A percentile compares a stretch with the other conserved stretches of the same genome.
Evolutionary conservation across 176 grass and related monocot genomes (phyloP).

Genomic region (Areca catechu): DNA sequence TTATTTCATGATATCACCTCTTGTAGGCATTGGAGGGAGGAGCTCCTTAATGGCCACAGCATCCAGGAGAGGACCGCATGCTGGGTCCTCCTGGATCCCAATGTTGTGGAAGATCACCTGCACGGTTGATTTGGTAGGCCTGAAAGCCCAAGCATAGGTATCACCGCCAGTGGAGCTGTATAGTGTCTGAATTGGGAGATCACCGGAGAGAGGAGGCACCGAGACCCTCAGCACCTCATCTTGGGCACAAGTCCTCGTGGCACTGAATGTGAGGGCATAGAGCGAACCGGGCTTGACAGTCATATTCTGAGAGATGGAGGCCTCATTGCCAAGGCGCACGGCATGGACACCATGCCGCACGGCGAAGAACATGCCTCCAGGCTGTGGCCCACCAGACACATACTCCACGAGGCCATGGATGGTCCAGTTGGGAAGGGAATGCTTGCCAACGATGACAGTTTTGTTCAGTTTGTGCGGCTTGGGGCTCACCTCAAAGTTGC

Average conservation of each 20-base stretch:
- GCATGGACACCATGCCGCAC: constrained; percentile 83
- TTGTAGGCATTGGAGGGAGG: constrained; percentile 49
- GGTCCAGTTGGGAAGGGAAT: constrained; percentile 80
- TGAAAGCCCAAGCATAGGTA: constrained; percentile 87
- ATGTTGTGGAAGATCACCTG: constrained; percentile 81
- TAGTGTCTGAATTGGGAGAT: constrained; percentile 74
- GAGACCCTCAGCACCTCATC: constrained; percentile 49
- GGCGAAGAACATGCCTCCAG: constrained; percentile 81
- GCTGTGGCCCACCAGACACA: constrained; percentile 77
- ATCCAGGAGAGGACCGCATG: constrained; percentile 79
- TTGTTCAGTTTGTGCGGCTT: constrained; percentile 55
- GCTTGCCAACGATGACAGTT: constrained; percentile 75
- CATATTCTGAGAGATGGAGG: constrained; percentile 71
- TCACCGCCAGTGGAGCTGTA: constrained; percentile 69
- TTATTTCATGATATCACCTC: constrained; percentile 31
- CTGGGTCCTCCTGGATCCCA: constrained; percentile 67
- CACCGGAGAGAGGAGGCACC: constrained; percentile 51
- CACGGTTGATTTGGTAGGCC: constrained; percentile 25
- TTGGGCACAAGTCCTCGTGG: constrained; percentile 89
- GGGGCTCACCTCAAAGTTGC: constrained; percentile 88
- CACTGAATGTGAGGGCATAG: constrained; percentile 89
- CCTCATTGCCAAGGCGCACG: constrained; percentile 64
- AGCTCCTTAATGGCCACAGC: constrained; percentile 94
- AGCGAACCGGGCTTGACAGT: constrained; percentile 59
- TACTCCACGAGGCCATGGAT: constrained; percentile 72